phyloP scores from a whole-genome alignment of 208 protist species.

The Crithidia acanthocephali region DNA sequence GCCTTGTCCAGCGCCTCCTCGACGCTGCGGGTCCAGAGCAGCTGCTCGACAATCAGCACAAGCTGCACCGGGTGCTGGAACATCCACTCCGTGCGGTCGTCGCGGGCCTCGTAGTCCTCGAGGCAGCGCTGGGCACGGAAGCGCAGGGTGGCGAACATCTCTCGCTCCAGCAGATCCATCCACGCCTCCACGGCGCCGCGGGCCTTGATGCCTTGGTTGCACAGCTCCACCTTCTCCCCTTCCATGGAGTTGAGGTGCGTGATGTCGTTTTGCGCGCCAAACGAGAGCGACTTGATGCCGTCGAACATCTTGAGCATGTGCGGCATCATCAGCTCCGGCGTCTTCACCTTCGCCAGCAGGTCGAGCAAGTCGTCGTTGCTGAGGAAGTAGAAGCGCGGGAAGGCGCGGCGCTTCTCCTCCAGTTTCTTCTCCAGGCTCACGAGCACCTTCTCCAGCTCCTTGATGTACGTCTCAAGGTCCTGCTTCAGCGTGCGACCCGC shows the following conservation, averaged over 20 bases:
- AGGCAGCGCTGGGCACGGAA: conserved; percentile 88
- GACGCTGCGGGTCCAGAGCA: conserved; percentile 95
- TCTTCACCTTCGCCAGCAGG: conserved; percentile 98
- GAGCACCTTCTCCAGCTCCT: conserved; percentile 94
- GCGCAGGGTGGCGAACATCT: conserved; percentile 94
- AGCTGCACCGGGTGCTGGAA: conserved; percentile 94
- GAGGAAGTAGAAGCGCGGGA: conserved; percentile 98
- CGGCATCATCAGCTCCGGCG: conserved; percentile 96
- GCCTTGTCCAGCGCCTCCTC: conserved; percentile 85
- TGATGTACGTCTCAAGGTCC: conserved; percentile 92
- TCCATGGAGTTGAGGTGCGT: conserved; percentile 94
- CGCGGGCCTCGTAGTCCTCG: conserved; percentile 81
- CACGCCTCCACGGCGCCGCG: conserved; percentile 95
- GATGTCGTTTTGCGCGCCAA: conserved; percentile 87
- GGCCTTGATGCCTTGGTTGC: conserved; percentile 95
- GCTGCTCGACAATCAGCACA: conserved; percentile 94
- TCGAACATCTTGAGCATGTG: conserved; percentile 99
- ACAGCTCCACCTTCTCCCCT: conserved; percentile 88
- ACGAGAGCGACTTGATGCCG: conserved; percentile 90
- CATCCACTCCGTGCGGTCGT: conserved; percentile 91
- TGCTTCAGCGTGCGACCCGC: conserved; percentile 72
- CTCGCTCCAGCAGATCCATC: conserved; percentile 95
- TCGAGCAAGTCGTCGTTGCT: conserved; percentile 97
- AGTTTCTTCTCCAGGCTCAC: conserved; percentile 95
- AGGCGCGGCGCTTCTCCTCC: conserved; percentile 96